Base-by-base conservation (phyloP, 495 filamentous ascomycete species). In the Penicilliopsis zonata region DNA sequence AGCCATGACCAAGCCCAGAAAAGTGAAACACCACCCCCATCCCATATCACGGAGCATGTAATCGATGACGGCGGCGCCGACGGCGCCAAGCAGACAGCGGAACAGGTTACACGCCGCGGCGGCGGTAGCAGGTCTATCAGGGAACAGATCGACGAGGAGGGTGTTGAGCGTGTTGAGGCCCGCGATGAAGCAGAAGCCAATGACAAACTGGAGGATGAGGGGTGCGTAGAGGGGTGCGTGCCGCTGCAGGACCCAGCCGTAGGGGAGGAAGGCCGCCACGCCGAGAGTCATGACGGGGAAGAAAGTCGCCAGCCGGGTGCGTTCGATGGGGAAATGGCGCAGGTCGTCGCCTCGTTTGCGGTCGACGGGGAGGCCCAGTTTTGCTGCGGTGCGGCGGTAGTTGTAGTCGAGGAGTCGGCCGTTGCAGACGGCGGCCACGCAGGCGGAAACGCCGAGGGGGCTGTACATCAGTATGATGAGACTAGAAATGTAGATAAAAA, bases 51-150 rank as follows among this genome's bases (percentile, higher is more conserved):
- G 38, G 15, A 74, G 64, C 71, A 83, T 74, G 2, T 68, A 67
- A 18, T 66, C 55, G 26, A 82, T 73, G 2, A 65, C 56, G 0
- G 70, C 77, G 7, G 69, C 72, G 1, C 67, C 69, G 0, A 57
- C 70, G 1, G 78, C 80, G 1, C 78, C 77, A 3, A 82, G 48
- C 27, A 75, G 42, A 40, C 76, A 82, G 10, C 77, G 49, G 2
- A 73, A 65, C 9, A 85, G 49, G 43, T 85, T 83, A 36, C 74
- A 77, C 0, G 75, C 74, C 1, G 79, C 78, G 0, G 74, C 68
- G 0, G 75, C 76, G 0, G 76, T 72, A 0, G 67, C 69, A 0
- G 77, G 65, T 4, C 44, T 59, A 1, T 59, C 56, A 0, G 69
- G 67, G 35, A 75, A 73, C 2, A 82, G 55, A 33, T 85, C 79